phyloP scores from a whole-genome alignment of 306 rosid species.

The Vigna mungo region DNA sequence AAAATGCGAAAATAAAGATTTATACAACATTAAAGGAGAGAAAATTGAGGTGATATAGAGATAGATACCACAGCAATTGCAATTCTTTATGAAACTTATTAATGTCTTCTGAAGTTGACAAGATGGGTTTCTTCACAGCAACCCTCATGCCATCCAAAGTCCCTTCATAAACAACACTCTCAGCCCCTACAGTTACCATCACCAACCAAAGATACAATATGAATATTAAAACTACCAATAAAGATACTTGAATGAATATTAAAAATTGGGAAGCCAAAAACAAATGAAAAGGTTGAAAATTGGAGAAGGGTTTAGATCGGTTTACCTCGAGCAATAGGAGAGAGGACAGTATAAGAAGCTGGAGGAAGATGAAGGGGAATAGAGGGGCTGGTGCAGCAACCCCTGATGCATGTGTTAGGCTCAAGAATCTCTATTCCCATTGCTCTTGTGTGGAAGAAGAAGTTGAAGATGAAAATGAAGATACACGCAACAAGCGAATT shows the following conservation, averaged over 20 bases:
- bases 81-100: conserved; percentile 84
- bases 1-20: conserved; percentile 19
- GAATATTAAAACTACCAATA: background rate
- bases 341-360: conserved; percentile 71
- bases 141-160: conserved; percentile 71
- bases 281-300: background rate
- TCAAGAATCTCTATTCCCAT: conserved; percentile 69
- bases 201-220: conserved; percentile 16
- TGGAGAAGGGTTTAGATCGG: conserved; percentile 1
- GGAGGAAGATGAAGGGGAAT: conserved; percentile 89
- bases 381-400: conserved; percentile 76
- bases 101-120: conserved; percentile 79
- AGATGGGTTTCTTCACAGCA: conserved; percentile 87
- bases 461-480: background rate
- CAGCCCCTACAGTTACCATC: conserved; percentile 64
- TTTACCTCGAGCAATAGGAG: conserved; percentile 84
- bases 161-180: conserved; percentile 89
- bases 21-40: conserved; percentile 19
- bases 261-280: background rate
- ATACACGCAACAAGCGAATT: background rate
- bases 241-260: background rate
- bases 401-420: conserved; percentile 90
- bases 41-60: background rate
- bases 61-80: conserved; percentile 78
- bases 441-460: background rate